phyloP scores from a whole-genome alignment of 2,329 filamentous ascomycete species.

The Cylindrodendrum hubeiense region DNA sequence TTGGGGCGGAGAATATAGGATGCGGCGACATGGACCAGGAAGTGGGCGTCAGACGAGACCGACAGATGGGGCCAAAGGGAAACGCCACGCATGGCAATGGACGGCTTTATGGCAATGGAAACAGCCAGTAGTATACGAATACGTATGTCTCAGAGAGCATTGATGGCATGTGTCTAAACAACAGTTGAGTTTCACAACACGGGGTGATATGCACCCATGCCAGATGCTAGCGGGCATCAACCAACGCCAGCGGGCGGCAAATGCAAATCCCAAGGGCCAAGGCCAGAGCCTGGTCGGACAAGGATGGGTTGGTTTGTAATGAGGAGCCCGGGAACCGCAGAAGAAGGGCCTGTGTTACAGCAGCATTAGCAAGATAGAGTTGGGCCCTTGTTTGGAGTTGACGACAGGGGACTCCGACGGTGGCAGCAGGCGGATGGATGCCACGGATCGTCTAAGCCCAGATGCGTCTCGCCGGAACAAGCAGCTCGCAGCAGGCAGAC shows the following conservation, averaged over 20 bases:
- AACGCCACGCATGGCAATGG: constrained; percentile 20
- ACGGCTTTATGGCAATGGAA: neutral
- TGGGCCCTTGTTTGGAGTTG: constrained; percentile 1
- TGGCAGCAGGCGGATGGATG: neutral
- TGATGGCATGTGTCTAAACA: constrained; percentile 6
- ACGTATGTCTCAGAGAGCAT: constrained; percentile 20
- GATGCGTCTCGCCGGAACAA: neutral
- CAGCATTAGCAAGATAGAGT: constrained; percentile 22
- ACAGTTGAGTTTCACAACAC: constrained; percentile 27
- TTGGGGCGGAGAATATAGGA: constrained; percentile 24
- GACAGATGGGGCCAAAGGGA: neutral
- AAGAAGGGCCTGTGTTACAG: constrained; percentile 11
- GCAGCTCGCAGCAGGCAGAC: neutral
- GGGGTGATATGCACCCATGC: constrained; percentile 15
- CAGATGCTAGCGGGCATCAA: constrained; percentile 21
- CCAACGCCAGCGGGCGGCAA: constrained; percentile 3
- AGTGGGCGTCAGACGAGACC: neutral
- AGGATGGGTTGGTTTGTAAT: constrained; percentile 5
- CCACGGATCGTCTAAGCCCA: neutral
- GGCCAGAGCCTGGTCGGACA: neutral
- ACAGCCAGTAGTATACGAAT: constrained; percentile 28
- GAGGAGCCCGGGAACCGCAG: constrained; percentile 12
- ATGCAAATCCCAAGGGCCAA: neutral
- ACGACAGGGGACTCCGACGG: constrained; percentile 2
- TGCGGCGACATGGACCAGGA: constrained; percentile 19